Percentiles rank a stretch among this genome's conserved stretches.
These are phyloP conservation scores for Ustilago loliicola DNA, from an alignment of 1,284 basidiomycete species.

Conservation along the genomic window DNA sequence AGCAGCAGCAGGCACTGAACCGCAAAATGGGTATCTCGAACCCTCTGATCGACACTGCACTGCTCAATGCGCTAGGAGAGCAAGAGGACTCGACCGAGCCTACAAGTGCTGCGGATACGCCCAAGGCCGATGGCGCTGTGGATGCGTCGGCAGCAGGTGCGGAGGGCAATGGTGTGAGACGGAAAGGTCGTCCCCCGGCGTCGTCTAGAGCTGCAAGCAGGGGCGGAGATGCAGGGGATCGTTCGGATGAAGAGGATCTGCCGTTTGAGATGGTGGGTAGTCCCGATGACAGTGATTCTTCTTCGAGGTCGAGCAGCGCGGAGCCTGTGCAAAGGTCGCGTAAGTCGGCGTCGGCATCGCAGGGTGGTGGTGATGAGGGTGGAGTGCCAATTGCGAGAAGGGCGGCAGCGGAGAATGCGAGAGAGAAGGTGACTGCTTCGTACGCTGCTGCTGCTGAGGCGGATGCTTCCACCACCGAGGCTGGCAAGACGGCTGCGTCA, in stretches of 20 bases:
- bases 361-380: background rate
- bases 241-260: slow-evolving; percentile 53
- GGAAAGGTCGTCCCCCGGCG: slow-evolving; percentile 29
- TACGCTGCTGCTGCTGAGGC: slow-evolving; percentile 30
- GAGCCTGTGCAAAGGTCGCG: slow-evolving; percentile 43
- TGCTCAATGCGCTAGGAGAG: slow-evolving; percentile 46
- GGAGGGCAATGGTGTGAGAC: slow-evolving; percentile 21
- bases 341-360: slow-evolving; percentile 69
- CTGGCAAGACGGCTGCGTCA: background rate
- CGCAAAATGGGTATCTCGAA: slow-evolving; percentile 50
- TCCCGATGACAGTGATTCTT: slow-evolving; percentile 58
- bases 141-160: slow-evolving; percentile 14
- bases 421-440: slow-evolving; percentile 28
- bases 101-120: slow-evolving; percentile 53
- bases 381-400: slow-evolving; percentile 18
- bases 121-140: slow-evolving; percentile 28
- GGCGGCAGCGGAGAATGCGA: slow-evolving; percentile 37
- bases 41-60: slow-evolving; percentile 41
- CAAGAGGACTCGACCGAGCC: slow-evolving; percentile 48
- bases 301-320: slow-evolving; percentile 46
- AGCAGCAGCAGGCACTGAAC: slow-evolving; percentile 50
- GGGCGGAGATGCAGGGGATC: slow-evolving; percentile 24
- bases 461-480: background rate
- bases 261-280: slow-evolving; percentile 65
- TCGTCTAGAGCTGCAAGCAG: slow-evolving; percentile 25